These are phyloP conservation scores for Solanum tarapatanum DNA, from an alignment of 257 asterid species.

Conservation along the genomic window DNA sequence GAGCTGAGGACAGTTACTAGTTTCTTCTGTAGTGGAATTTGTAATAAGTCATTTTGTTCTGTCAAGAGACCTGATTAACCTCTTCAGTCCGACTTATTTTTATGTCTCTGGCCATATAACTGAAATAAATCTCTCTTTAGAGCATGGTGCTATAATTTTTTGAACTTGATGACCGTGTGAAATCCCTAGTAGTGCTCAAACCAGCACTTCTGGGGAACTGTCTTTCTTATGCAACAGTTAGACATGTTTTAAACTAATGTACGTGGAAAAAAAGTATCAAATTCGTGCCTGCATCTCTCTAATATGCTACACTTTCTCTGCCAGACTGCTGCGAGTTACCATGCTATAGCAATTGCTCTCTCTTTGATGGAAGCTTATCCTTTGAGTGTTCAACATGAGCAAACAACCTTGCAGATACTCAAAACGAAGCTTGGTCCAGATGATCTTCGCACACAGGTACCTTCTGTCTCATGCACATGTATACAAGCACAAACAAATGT, in stretches of 20 bases:
- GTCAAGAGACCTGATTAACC: background rate
- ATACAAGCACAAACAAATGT: background rate
- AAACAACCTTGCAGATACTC: slow-evolving; percentile 89
- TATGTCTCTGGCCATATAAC: background rate
- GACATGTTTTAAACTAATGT: background rate
- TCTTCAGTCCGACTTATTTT: background rate
- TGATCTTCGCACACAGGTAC: slow-evolving; percentile 98
- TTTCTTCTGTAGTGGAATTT: background rate
- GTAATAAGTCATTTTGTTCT: background rate
- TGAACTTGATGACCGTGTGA: background rate
- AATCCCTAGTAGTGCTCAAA: background rate
- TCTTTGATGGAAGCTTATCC: slow-evolving; percentile 98
- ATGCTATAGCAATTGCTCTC: slow-evolving; percentile 98
- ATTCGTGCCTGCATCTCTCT: background rate
- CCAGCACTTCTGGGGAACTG: background rate
- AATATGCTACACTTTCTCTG: background rate
- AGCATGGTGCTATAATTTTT: background rate
- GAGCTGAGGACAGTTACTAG: background rate
- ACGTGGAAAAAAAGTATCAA: background rate
- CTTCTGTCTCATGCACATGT: background rate
- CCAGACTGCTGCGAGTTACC: slow-evolving; percentile 99
- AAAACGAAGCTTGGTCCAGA: slow-evolving; percentile 85
- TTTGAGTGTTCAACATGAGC: slow-evolving; percentile 95
- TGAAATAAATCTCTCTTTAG: background rate
- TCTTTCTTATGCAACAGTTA: background rate